Evolutionary conservation across 2,329 filamentous ascomycete genomes (phyloP).

Genomic region (Calonectria pteridis): DNA sequence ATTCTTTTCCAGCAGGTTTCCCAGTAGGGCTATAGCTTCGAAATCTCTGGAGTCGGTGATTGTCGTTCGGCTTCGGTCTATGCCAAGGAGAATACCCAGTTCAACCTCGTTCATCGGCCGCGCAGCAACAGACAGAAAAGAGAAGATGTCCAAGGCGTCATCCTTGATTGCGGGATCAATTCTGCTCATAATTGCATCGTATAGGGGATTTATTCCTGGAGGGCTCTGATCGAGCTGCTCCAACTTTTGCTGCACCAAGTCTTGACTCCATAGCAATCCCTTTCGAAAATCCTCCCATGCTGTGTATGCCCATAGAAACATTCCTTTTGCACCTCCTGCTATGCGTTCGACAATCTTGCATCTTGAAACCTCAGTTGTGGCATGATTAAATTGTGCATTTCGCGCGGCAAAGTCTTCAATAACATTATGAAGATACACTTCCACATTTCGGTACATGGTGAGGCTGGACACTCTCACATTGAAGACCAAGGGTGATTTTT

Average conservation of each 20-base stretch:
- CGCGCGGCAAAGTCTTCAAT: background rate
- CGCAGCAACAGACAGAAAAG: background rate
- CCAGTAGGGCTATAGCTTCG: background rate
- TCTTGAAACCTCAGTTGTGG: background rate
- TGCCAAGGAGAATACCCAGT: background rate
- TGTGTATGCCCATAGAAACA: constrained; percentile 12
- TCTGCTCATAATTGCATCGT: constrained; percentile 2
- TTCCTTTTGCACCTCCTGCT: background rate
- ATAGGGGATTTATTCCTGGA: background rate
- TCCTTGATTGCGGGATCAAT: background rate
- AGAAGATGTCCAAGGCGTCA: constrained; percentile 1
- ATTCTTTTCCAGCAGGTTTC: background rate
- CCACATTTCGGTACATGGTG: background rate
- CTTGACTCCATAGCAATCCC: constrained; percentile 9
- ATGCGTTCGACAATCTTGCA: background rate
- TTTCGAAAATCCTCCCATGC: constrained; percentile 17
- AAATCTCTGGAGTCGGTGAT: background rate
- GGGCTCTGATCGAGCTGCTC: background rate
- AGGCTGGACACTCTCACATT: background rate
- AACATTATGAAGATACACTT: background rate
- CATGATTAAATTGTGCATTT: background rate
- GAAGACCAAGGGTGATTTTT: background rate
- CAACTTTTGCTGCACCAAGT: background rate
- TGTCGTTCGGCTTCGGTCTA: background rate
- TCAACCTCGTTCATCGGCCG: constrained; percentile 9